Evolutionary conservation across 305 asterid species (phyloP).

Genomic region (Fraxinus velutina): DNA sequence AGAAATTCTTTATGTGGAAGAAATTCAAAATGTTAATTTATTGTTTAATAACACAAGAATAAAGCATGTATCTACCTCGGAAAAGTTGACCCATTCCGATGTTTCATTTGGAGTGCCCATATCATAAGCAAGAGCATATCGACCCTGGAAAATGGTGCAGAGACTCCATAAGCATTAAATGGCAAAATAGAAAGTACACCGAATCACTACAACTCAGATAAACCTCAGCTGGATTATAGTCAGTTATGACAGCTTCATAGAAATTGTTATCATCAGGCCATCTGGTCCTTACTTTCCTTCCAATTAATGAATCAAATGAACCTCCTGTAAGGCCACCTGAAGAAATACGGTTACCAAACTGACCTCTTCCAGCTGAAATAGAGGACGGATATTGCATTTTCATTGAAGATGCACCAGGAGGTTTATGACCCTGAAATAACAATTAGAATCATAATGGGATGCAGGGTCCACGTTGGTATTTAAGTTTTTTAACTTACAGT

Average conservation of each 20-base stretch:
- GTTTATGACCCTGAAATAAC: slow-evolving; percentile 36
- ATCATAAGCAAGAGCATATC: slow-evolving; percentile 80
- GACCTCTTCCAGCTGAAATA: slow-evolving; percentile 73
- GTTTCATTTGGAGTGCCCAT: slow-evolving; percentile 56
- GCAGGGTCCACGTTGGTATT: slow-evolving; percentile 17
- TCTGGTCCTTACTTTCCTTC: slow-evolving; percentile 74
- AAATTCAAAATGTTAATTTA: not conserved
- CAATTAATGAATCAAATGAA: slow-evolving; percentile 53
- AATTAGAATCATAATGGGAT: slow-evolving; percentile 15
- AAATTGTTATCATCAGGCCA: slow-evolving; percentile 93
- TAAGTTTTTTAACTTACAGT: slow-evolving; percentile 44
- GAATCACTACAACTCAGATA: slow-evolving; percentile 12
- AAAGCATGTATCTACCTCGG: slow-evolving; percentile 60
- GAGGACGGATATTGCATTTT: slow-evolving; percentile 61
- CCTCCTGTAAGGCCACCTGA: slow-evolving; percentile 53
- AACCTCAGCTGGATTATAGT: slow-evolving; percentile 66
- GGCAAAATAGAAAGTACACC: slow-evolving; percentile 2
- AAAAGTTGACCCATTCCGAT: slow-evolving; percentile 85
- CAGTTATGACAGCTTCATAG: slow-evolving; percentile 80
- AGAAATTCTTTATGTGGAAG: not conserved
- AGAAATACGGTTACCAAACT: slow-evolving; percentile 51
- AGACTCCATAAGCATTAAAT: slow-evolving; percentile 19
- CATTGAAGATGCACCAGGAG: slow-evolving; percentile 52
- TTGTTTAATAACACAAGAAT: slow-evolving; percentile 22
- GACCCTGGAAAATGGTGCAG: slow-evolving; percentile 55